Conservation (phyloP, 1,284 basidiomycete genomes). For the Trichosporon sp. region DNA sequence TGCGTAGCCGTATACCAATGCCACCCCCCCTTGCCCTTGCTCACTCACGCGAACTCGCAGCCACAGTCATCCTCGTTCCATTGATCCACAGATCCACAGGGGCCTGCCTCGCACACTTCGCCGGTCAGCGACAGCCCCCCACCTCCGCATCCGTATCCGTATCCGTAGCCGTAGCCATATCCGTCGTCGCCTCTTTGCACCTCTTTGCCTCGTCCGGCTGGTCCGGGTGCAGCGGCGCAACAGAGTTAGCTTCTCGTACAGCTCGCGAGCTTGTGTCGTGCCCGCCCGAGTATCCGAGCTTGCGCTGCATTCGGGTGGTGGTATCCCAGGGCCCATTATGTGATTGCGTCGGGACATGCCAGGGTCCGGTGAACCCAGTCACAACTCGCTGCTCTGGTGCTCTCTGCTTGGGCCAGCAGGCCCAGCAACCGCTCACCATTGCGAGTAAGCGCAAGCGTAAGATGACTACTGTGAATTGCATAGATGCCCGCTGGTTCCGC, state of each 20-base stretch:
- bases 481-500: not conserved
- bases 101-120: not conserved
- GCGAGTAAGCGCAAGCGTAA: not conserved
- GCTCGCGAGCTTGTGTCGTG: not conserved
- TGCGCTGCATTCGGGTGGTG: not conserved
- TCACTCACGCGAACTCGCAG: not conserved
- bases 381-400: not conserved
- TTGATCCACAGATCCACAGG: slow-evolving; percentile 7
- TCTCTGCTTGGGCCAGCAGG: no score
- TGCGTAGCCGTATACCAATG: slow-evolving; percentile 7
- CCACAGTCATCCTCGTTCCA: not conserved
- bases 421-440: not conserved
- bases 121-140: no score
- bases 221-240: not conserved
- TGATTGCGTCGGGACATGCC: slow-evolving; percentile 2
- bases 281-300: slow-evolving; percentile 8
- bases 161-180: no score
- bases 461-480: not conserved
- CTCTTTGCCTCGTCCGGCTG: not conserved
- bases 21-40: not conserved
- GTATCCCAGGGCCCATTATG: slow-evolving; percentile 13
- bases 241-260: slow-evolving; percentile 12
- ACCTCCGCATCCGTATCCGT: no score
- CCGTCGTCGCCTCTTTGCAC: no score
- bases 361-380: slow-evolving; percentile 6